Conservation (phyloP, 306 rosid species). For the Prunus kanzakura region DNA sequence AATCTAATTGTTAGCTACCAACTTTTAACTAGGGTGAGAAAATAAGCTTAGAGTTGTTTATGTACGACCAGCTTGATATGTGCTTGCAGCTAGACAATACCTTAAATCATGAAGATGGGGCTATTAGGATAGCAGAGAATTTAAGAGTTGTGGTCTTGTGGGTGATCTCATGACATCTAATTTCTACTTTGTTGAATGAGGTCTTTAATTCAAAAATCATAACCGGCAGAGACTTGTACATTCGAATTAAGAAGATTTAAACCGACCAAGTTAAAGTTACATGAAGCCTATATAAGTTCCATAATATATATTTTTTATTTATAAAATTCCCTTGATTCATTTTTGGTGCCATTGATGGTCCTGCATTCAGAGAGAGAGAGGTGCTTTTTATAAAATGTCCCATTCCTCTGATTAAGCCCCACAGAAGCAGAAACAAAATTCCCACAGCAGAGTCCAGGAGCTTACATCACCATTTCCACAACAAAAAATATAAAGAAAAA, state of each 20-base stretch:
- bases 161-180: neutral
- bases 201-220: neutral
- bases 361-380: neutral
- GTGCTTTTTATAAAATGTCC: neutral
- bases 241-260: too few species aligned
- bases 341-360: neutral
- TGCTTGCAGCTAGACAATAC: neutral
- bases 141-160: neutral
- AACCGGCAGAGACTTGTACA: too few species aligned
- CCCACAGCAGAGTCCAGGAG: neutral
- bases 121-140: neutral
- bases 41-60: neutral
- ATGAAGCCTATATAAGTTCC: too few species aligned
- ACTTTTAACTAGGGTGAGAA: neutral
- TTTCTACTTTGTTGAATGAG: neutral
- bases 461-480: neutral
- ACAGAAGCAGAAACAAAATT: too few species aligned
- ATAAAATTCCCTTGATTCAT: neutral
- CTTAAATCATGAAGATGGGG: neutral
- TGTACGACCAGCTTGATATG: neutral
- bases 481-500: neutral
- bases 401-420: neutral
- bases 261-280: too few species aligned
- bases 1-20: neutral
- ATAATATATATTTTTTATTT: too few species aligned